A percentile compares a stretch with the other conserved stretches of the same genome.
These are phyloP conservation scores for Musa schizocarpa DNA, from an alignment of 176 grass and related monocot genomes.

Conservation along the genomic window DNA sequence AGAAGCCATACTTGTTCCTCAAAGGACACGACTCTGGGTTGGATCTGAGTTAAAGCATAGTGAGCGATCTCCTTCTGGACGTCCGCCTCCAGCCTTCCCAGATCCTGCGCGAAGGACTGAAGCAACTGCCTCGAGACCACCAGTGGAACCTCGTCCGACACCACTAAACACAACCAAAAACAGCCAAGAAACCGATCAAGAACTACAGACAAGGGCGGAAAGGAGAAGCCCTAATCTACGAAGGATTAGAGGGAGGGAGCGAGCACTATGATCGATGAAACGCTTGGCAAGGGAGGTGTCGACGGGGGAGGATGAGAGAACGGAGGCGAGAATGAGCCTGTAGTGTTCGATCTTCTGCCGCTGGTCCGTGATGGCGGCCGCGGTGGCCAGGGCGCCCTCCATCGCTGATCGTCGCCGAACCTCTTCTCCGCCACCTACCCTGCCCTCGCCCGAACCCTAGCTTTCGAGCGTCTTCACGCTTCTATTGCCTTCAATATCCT, in stretches of 20 bases:
- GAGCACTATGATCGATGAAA: conserved; percentile 88
- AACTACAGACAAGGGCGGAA: neutral
- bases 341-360: conserved; percentile 98
- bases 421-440: neutral
- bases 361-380: conserved; percentile 70
- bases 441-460: neutral
- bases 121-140: conserved; percentile 96
- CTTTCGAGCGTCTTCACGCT: too few species aligned
- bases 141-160: conserved; percentile 85
- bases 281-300: conserved; percentile 84
- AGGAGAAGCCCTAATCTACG: too few species aligned
- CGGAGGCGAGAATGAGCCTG: conserved; percentile 83
- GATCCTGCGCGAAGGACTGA: conserved; percentile 82
- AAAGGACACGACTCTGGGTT: conserved; percentile 91
- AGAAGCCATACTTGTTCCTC: conserved; percentile 67
- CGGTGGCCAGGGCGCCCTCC: conserved; percentile 65
- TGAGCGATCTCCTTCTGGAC: conserved; percentile 90
- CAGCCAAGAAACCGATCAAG: neutral
- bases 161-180: conserved; percentile 35
- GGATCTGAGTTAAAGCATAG: conserved; percentile 92
- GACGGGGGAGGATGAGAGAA: conserved; percentile 63
- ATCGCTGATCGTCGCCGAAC: conserved; percentile 23
- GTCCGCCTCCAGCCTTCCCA: conserved; percentile 73
- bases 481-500: too few species aligned
- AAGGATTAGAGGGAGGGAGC: neutral